These are phyloP conservation scores for Kodamaea alishanica DNA, from an alignment of 1,139 yeast genomes.

Conservation along the genomic window DNA sequence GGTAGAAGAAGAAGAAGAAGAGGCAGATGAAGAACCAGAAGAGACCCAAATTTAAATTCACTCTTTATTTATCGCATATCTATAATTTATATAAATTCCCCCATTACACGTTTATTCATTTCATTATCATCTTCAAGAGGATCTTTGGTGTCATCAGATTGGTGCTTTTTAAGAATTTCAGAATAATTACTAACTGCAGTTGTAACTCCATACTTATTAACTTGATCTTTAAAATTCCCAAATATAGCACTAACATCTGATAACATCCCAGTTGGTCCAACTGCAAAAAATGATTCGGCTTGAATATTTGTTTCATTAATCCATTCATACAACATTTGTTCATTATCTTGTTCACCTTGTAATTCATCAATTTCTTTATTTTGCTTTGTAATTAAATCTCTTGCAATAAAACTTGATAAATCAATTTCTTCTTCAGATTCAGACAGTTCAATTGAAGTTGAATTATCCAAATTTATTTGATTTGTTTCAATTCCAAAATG, in stretches of 20 bases:
- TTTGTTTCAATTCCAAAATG: slow-evolving; percentile 43
- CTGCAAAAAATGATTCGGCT: slow-evolving; percentile 53
- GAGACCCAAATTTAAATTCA: slow-evolving; percentile 7
- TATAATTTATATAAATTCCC: slow-evolving; percentile 12
- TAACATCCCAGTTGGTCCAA: slow-evolving; percentile 69
- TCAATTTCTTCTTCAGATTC: slow-evolving; percentile 19
- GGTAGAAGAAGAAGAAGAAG: slow-evolving; percentile 32
- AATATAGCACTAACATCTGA: slow-evolving; percentile 57
- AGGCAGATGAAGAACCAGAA: slow-evolving; percentile 19
- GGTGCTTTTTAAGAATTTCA: slow-evolving; percentile 8
- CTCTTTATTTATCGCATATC: slow-evolving; percentile 7
- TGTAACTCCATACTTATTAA: slow-evolving; percentile 25
- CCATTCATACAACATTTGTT: slow-evolving; percentile 40
- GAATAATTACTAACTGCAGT: slow-evolving; percentile 10
- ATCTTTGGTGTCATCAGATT: neutral
- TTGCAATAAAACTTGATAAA: slow-evolving; percentile 30
- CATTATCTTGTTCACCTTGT: slow-evolving; percentile 12
- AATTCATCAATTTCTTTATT: slow-evolving; percentile 33
- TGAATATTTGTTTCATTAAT: slow-evolving; percentile 42
- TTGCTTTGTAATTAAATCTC: slow-evolving; percentile 34
- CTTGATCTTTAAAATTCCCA: slow-evolving; percentile 37
- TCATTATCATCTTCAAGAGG: slow-evolving; percentile 1
- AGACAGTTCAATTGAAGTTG: neutral
- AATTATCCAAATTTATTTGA: neutral
- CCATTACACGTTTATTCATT: slow-evolving; percentile 10